Evolutionary conservation across 2,329 filamentous ascomycete genomes (phyloP).

Genomic region (Aspergillus uvarum): DNA sequence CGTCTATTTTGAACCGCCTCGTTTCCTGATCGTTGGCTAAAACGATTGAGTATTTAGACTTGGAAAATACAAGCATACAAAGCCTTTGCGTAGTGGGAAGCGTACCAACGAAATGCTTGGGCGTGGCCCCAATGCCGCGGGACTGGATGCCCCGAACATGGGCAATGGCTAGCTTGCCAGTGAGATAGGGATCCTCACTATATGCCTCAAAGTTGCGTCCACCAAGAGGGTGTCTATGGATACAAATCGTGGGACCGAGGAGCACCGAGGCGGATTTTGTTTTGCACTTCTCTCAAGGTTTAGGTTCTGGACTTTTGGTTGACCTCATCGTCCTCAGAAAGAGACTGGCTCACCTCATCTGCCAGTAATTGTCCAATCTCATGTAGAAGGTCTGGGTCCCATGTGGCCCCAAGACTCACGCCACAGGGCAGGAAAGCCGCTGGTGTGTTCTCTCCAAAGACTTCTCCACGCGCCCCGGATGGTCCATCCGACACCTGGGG

Average conservation of each 20-base stretch:
- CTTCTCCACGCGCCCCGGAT: not conserved
- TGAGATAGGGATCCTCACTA: slow-evolving; percentile 5
- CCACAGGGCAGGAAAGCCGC: slow-evolving; percentile 2
- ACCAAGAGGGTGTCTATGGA: slow-evolving; percentile 2
- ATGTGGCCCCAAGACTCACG: slow-evolving; percentile 1
- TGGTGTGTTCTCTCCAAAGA: not conserved
- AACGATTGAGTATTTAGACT: too few species aligned
- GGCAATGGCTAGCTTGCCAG: not conserved
- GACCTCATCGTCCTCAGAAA: too few species aligned
- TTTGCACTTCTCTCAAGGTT: not conserved
- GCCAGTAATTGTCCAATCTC: not conserved
- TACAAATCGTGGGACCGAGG: slow-evolving; percentile 1
- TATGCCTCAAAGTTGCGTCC: slow-evolving; percentile 5
- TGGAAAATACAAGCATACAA: too few species aligned
- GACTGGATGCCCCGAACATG: slow-evolving; percentile 1
- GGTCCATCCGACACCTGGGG: slow-evolving; percentile 5
- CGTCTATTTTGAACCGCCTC: not conserved
- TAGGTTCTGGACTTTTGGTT: too few species aligned
- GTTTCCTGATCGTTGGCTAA: slow-evolving; percentile 3
- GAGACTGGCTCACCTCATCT: not conserved
- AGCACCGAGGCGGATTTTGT: slow-evolving; percentile 3
- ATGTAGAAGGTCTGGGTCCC: not conserved
- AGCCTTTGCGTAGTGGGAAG: too few species aligned
- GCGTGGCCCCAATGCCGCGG: slow-evolving; percentile 1
- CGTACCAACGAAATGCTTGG: slow-evolving; percentile 1